These are phyloP conservation scores for Fusarium begoniae DNA, from an alignment of 2,329 filamentous ascomycete species.

Conservation along the genomic window DNA sequence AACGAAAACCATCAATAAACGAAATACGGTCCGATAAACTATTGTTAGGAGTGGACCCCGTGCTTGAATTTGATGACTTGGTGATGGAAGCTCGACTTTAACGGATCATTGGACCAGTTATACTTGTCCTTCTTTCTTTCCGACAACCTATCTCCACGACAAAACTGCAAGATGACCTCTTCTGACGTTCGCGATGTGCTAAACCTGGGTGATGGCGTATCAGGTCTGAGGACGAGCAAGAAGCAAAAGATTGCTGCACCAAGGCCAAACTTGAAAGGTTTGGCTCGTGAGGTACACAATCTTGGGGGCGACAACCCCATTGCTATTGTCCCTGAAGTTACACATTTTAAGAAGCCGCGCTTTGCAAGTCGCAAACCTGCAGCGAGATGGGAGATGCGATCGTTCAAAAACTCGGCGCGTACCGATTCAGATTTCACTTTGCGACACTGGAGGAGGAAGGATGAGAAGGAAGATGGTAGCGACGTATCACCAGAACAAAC, in stretches of 20 bases:
- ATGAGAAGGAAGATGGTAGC: constrained; percentile 52
- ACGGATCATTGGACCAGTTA: constrained; percentile 4
- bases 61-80: constrained; percentile 22
- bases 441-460: constrained; percentile 81
- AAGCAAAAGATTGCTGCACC: constrained; percentile 76
- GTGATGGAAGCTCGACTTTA: constrained; percentile 36
- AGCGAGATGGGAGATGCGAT: constrained; percentile 70
- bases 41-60: neutral
- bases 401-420: constrained; percentile 83
- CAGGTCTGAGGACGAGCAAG: constrained; percentile 69
- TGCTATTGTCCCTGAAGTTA: constrained; percentile 69
- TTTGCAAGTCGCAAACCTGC: constrained; percentile 65
- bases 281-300: constrained; percentile 72
- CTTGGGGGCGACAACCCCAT: constrained; percentile 73
- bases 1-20: constrained; percentile 2
- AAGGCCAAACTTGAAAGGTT: constrained; percentile 67
- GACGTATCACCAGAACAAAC: constrained; percentile 45
- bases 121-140: neutral
- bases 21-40: neutral
- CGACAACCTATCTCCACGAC: constrained; percentile 1
- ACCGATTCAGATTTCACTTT: constrained; percentile 73
- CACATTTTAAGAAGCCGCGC: constrained; percentile 67
- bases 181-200: constrained; percentile 90
- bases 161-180: constrained; percentile 67
- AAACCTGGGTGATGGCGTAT: constrained; percentile 72